Evolutionary conservation across 805 yeast genomes (phyloP), one percentile per base, ranked within the genome.

Genomic region (Saitoella complicata): DNA sequence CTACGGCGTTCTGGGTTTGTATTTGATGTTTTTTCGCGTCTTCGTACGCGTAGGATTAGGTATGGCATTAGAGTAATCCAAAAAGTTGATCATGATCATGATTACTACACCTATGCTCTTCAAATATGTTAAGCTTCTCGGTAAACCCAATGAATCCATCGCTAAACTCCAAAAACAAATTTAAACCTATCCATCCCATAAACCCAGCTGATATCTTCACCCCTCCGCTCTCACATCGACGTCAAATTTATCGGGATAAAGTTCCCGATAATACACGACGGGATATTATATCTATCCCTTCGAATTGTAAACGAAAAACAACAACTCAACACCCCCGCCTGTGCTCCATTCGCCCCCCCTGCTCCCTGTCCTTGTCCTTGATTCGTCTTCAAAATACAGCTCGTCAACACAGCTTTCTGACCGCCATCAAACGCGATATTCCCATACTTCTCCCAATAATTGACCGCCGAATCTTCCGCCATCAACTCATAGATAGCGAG

Each of bases 381-480:
- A 52, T 76, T 75, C 1, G 93, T 78, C 54, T 93, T 68, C 48
- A 88, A 66, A 53, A 80, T 84, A 63, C 97, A 88, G 59, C 94
- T 80, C 0, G 95, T 87, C 53, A 88, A 63, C 4, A 88, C 95
- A 0, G 96, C 95, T 58, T 88, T 88, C 55, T 87, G 96, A 1
- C 91, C 88, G 53, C 87, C 81, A 56, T 88, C 96, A 63, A 88
- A 87, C 4, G 97, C 96, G 56, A 87, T 83, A 3, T 94, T 86
- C 2, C 95, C 95, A 56, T 87, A 88, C 58, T 87, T 87, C 56
- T 88, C 97, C 97, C 97, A 88, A 58, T 85, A 88, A 55, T 85
- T 87, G 12, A 88, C 96, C 31, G 95, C 93, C 56, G 94, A 81
- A 53, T 87, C 95, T 59, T 87, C 96, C 42, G 86, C 78, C 95